Conservation (phyloP, 345 rosid genomes). For the Streptanthus diversifolius region DNA sequence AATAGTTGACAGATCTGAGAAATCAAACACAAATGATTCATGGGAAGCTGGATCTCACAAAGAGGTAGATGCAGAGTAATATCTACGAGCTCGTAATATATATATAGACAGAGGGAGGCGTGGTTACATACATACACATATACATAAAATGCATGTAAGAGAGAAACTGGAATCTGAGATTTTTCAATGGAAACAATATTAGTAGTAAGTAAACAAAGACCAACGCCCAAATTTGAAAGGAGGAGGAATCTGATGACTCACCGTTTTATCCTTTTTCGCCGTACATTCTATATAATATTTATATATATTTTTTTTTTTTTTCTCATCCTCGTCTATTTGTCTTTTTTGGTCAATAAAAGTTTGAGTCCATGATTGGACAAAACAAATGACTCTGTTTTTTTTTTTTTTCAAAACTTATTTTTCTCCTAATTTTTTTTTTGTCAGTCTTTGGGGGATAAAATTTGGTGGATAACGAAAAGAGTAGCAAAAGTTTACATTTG, state of each 20-base stretch:
- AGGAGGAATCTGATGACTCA: constrained; percentile 33
- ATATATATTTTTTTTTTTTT: not conserved
- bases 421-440: not conserved
- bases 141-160: constrained; percentile 15
- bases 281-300: no score
- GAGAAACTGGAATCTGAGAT: not conserved
- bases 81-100: not conserved
- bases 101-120: constrained; percentile 5
- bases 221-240: constrained; percentile 1
- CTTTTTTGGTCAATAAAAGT: constrained; percentile 2
- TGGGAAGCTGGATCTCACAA: not conserved
- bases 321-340: constrained; percentile 20
- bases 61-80: constrained; percentile 10
- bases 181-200: not conserved
- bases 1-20: constrained; percentile 31
- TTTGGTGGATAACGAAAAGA: no score
- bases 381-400: not conserved
- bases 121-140: not conserved
- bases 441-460: not conserved
- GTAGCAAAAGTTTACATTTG: not conserved
- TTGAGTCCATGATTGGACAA: not conserved
- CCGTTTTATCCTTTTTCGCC: constrained; percentile 25
- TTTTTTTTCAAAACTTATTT: not conserved
- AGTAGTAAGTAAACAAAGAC: not conserved
- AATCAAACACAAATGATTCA: constrained; percentile 2